Conservation (phyloP, 352 stramenopile species). For the Phytophthora agathidicida region DNA sequence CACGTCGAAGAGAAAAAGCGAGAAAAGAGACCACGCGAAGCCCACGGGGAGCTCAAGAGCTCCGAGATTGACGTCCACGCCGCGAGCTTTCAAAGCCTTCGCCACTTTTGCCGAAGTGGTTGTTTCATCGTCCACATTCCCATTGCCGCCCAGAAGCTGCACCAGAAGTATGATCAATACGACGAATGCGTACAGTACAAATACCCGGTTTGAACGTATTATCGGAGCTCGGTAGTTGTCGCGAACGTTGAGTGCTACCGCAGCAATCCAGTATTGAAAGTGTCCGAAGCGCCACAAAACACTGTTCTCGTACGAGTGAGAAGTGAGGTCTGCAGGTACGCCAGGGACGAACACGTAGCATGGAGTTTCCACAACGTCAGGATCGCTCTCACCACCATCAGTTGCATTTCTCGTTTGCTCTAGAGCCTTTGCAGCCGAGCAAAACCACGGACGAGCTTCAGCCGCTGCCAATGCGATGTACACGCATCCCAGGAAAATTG, state of each 20-base stretch:
- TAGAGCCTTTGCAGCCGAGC: constrained; percentile 46
- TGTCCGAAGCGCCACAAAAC: constrained; percentile 83
- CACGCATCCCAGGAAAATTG: constrained; percentile 59
- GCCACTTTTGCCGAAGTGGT: constrained; percentile 45
- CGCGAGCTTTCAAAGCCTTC: constrained; percentile 27
- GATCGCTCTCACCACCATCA: constrained; percentile 29
- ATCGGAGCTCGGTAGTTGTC: constrained; percentile 70
- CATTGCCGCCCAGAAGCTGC: constrained; percentile 75
- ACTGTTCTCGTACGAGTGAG: constrained; percentile 80
- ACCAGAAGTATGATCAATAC: constrained; percentile 62
- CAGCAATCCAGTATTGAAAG: constrained; percentile 79
- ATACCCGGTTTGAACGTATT: constrained; percentile 53
- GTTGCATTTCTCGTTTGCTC: constrained; percentile 46
- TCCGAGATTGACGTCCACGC: constrained; percentile 67
- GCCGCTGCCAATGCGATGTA: constrained; percentile 64
- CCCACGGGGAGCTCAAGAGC: constrained; percentile 53
- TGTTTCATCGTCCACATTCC: constrained; percentile 53
- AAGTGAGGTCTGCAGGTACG: constrained; percentile 56
- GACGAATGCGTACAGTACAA: constrained; percentile 55
- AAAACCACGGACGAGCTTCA: constrained; percentile 66
- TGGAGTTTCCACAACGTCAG: constrained; percentile 48
- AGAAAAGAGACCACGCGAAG: constrained; percentile 70
- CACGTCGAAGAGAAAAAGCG: constrained; percentile 71
- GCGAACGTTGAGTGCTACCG: constrained; percentile 66
- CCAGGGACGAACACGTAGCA: constrained; percentile 72